A percentile compares a stretch with the other conserved stretches of the same genome.
These are phyloP conservation scores for Fonsecaea multimorphosa DNA, from an alignment of 2,329 filamentous ascomycete species.

Conservation along the genomic window DNA sequence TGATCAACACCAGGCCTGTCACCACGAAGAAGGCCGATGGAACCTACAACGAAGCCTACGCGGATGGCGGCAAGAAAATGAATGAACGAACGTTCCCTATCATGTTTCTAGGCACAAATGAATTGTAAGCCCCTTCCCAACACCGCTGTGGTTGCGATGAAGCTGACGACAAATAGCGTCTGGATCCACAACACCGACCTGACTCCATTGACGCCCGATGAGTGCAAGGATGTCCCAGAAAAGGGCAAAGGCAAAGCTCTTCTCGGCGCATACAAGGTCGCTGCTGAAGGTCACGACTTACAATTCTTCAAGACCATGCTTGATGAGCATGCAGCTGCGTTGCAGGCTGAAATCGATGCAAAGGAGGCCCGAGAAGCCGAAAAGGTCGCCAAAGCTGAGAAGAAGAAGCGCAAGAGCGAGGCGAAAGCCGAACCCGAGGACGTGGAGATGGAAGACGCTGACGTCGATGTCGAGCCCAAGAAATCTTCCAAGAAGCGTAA, in stretches of 20 bases:
- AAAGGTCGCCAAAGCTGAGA: slow-evolving; percentile 61
- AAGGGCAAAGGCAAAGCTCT: slow-evolving; percentile 81
- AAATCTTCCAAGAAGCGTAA: slow-evolving; percentile 79
- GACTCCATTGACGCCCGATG: slow-evolving; percentile 74
- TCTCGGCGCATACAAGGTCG: slow-evolving; percentile 78
- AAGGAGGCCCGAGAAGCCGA: slow-evolving; percentile 69
- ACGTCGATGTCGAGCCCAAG: slow-evolving; percentile 59
- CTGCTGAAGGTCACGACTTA: slow-evolving; percentile 76
- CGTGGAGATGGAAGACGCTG: slow-evolving; percentile 54
- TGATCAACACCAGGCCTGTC: slow-evolving; percentile 80
- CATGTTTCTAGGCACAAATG: slow-evolving; percentile 94
- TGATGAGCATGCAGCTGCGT: slow-evolving; percentile 61
- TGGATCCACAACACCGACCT: slow-evolving; percentile 90
- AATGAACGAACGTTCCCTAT: slow-evolving; percentile 88
- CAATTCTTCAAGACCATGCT: slow-evolving; percentile 84
- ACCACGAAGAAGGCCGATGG: slow-evolving; percentile 82
- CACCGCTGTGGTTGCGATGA: not conserved
- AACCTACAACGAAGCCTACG: slow-evolving; percentile 83
- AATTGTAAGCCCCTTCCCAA: slow-evolving; percentile 75
- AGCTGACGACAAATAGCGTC: slow-evolving; percentile 63
- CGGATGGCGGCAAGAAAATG: slow-evolving; percentile 83
- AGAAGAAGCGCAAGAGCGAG: slow-evolving; percentile 56
- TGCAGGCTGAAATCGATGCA: slow-evolving; percentile 65
- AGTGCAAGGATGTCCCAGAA: slow-evolving; percentile 70
- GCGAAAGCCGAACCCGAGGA: slow-evolving; percentile 53